These are phyloP conservation scores for Sclerospora graminicola DNA, from an alignment of 352 stramenopile species.

Conservation along the genomic window DNA sequence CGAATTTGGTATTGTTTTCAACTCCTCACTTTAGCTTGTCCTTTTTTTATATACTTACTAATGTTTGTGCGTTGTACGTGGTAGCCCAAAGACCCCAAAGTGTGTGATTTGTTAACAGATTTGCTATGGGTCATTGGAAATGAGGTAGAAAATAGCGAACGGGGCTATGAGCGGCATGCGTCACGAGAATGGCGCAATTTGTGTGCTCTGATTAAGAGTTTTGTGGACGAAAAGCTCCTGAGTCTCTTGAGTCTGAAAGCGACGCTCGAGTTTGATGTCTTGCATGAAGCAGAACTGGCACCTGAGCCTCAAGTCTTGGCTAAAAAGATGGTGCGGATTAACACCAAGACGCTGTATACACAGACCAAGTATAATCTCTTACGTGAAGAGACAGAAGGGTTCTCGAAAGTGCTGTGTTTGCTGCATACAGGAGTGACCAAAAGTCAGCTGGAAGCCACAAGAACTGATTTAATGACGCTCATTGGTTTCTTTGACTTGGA, in stretches of 20 bases:
- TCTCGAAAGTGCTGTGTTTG: conserved; percentile 87
- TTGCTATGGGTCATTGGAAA: conserved; percentile 68
- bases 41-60: not conserved
- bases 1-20: conserved; percentile 28
- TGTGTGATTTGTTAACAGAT: conserved; percentile 52
- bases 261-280: conserved; percentile 62
- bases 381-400: conserved; percentile 94
- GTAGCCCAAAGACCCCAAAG: conserved; percentile 21
- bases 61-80: not conserved
- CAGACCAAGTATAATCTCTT: conserved; percentile 97
- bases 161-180: conserved; percentile 51
- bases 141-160: conserved; percentile 65
- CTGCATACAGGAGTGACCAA: conserved; percentile 62
- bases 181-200: conserved; percentile 66
- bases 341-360: conserved; percentile 87
- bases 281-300: conserved; percentile 52
- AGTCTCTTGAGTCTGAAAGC: conserved; percentile 40
- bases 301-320: conserved; percentile 36
- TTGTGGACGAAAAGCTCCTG: conserved; percentile 65
- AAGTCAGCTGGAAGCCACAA: conserved; percentile 51
- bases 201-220: conserved; percentile 41
- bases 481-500: conserved; percentile 93
- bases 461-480: conserved; percentile 62
- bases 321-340: conserved; percentile 77
- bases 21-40: not conserved